Base-by-base conservation (phyloP, 2,329 filamentous ascomycete species). In the Alternaria triticimaculans region DNA sequence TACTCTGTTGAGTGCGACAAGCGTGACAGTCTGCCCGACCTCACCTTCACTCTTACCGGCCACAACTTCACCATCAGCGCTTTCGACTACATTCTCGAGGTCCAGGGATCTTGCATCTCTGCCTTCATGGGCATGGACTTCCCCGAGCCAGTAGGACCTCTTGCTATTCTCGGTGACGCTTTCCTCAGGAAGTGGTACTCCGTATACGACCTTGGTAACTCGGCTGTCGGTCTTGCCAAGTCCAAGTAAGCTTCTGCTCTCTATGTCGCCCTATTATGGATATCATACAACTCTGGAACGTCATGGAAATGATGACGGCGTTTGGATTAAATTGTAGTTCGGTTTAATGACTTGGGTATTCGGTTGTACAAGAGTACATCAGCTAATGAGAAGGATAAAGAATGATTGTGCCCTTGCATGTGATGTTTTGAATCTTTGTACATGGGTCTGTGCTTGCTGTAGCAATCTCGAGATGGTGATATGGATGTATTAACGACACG, bases 21-120 rank as follows among this genome's bases (percentile, higher is more conserved):
- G 86, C 92, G 93, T 74, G 87, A 91, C 79, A 87, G 85, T 68
- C 90, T 99, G 55, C 94, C 96, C 70, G 94, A 98, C 77, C 87
- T 99, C 73, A 94, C 91, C 74, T 98, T 99, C 84, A 94, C 88
- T 69, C 89, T 99, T 54, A 89, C 88, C 71, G 96, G 96, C 69
- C 89, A 97, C 84, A 92, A 97, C 86, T 99, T 98, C 86, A 91
- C 90, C 79, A 97, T 99, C 73, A 85, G 87, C 60, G 85, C 96
- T 15, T 91, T 91, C 70, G 96, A 99, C 85, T 99, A 99, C 86
- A 94, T 97, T 73, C 90, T 99, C 44, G 94, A 99, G 83, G 89
- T 97, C 46, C 92, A 94, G 79, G 96, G 95, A 74, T 95, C 91
- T 80, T 99, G 96, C 83, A 97, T 99, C 82, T 97, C 94, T 67